A percentile compares a stretch with the other conserved stretches of the same genome.
Conservation (phyloP, 2,329 filamentous ascomycete species). For the Fusarium avenaceum region DNA sequence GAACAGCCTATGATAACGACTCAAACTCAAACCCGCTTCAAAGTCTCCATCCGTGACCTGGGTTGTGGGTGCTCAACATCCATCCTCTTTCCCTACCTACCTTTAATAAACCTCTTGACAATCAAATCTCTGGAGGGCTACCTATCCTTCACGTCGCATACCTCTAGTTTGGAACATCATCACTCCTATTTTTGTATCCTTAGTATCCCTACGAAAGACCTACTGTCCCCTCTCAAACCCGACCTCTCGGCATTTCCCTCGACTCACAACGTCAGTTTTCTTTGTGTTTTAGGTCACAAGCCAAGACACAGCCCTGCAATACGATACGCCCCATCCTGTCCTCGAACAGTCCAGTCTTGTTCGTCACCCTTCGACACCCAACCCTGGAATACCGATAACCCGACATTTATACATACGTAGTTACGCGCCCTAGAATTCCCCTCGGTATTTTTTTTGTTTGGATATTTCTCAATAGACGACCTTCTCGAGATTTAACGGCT, state of each 20-base stretch:
- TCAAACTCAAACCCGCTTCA: conserved; percentile 23
- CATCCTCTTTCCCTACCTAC: conserved; percentile 12
- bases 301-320: conserved; percentile 37
- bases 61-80: conserved; percentile 22
- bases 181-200: neutral
- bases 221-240: conserved; percentile 7
- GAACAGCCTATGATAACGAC: conserved; percentile 41
- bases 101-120: conserved; percentile 34
- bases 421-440: neutral
- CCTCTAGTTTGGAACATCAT: neutral
- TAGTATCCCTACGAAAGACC: neutral
- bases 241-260: conserved; percentile 2
- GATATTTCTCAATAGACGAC: conserved; percentile 22
- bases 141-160: conserved; percentile 17
- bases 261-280: conserved; percentile 30
- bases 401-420: conserved; percentile 21
- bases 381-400: conserved; percentile 37
- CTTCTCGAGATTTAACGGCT: conserved; percentile 27
- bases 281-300: conserved; percentile 44
- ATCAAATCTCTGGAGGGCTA: conserved; percentile 25
- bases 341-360: conserved; percentile 27
- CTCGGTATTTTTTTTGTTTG: neutral
- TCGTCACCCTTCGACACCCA: conserved; percentile 31
- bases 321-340: conserved; percentile 16
- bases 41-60: neutral